These are phyloP conservation scores for Dactylis glomerata DNA, from an alignment of 176 grass and related monocot genomes.

Conservation along the genomic window DNA sequence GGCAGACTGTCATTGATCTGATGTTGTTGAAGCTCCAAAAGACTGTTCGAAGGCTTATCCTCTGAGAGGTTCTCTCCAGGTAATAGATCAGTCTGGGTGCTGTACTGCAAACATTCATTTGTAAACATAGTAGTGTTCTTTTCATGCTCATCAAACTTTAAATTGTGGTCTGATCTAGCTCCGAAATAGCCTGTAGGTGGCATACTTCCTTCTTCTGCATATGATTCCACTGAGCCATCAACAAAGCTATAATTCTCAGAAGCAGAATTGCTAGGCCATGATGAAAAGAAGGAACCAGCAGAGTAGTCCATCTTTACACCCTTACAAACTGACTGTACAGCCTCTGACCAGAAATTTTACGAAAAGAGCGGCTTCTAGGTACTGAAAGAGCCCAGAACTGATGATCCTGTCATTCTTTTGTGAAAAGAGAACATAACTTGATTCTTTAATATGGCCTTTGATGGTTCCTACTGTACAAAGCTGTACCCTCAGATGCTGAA, in stretches of 20 bases:
- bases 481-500: neutral
- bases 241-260: slow-evolving; percentile 33
- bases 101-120: slow-evolving; percentile 26
- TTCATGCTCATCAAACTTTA: slow-evolving; percentile 33
- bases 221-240: slow-evolving; percentile 42
- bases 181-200: slow-evolving; percentile 29
- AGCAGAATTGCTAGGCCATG: slow-evolving; percentile 43
- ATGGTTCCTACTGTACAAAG: slow-evolving; percentile 20
- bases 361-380: slow-evolving; percentile 13
- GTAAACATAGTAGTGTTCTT: slow-evolving; percentile 19
- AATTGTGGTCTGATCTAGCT: slow-evolving; percentile 27
- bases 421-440: slow-evolving; percentile 5
- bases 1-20: slow-evolving; percentile 27
- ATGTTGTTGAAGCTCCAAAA: slow-evolving; percentile 37
- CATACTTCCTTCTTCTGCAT: slow-evolving; percentile 33
- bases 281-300: slow-evolving; percentile 38
- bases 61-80: slow-evolving; percentile 20
- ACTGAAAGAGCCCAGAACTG: slow-evolving; percentile 5
- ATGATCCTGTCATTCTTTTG: slow-evolving; percentile 12
- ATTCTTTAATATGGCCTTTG: neutral
- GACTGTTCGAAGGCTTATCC: slow-evolving; percentile 10
- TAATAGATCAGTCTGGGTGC: slow-evolving; percentile 21
- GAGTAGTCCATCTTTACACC: slow-evolving; percentile 39
- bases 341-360: slow-evolving; percentile 13
- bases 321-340: neutral